A percentile compares a stretch with the other conserved stretches of the same genome.
Evolutionary conservation across 2,329 filamentous ascomycete species (phyloP).

Genomic region (Claviceps purpurea): DNA sequence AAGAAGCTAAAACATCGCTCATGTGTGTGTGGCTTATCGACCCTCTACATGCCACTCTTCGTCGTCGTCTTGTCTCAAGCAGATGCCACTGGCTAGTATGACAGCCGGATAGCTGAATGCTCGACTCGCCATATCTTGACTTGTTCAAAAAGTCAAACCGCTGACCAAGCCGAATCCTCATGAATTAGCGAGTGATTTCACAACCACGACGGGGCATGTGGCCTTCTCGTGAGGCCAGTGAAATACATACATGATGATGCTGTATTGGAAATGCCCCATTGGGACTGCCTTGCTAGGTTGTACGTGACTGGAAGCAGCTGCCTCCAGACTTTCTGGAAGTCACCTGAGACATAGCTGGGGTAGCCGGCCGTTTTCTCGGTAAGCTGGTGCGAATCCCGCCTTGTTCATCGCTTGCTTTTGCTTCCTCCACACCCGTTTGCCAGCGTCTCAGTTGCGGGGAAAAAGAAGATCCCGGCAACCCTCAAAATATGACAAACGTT

Average conservation of each 20-base stretch:
- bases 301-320: neutral
- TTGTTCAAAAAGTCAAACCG: neutral
- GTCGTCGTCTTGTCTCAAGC: no score
- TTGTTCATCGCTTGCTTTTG: neutral
- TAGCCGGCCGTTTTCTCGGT: slow-evolving; percentile 1
- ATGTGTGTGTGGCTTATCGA: no score
- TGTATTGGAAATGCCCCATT: neutral
- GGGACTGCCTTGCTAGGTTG: neutral
- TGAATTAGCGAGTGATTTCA: neutral
- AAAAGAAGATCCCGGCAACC: neutral
- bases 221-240: neutral
- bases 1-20: no score
- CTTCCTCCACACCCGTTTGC: neutral
- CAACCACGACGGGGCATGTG: neutral
- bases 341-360: slow-evolving; percentile 6
- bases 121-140: neutral
- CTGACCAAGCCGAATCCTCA: neutral
- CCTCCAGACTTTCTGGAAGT: slow-evolving; percentile 7
- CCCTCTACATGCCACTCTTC: no score
- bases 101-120: no score
- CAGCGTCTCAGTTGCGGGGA: neutral
- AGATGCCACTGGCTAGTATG: no score
- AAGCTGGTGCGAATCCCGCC: slow-evolving; percentile 1
- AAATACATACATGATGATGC: neutral
- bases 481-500: slow-evolving; percentile 3